Conservation (phyloP, 306 rosid species). For the Carpinus fangiana region DNA sequence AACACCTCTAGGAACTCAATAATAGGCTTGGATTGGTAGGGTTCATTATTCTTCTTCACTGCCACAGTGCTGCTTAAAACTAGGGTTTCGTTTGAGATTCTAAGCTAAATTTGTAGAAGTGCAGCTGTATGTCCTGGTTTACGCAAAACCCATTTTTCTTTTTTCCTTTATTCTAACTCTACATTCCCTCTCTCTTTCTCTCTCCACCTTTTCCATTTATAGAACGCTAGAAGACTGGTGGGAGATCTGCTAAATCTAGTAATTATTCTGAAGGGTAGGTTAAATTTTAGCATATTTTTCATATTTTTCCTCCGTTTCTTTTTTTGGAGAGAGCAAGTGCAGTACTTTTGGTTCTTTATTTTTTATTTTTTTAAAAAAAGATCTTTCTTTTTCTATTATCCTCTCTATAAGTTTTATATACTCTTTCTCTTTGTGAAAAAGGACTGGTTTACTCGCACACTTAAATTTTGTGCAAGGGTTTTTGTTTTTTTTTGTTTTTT, state of each 20-base stretch:
- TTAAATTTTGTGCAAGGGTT: neutral
- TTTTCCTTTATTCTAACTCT: neutral
- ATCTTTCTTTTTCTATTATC: neutral
- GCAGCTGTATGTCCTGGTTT: neutral
- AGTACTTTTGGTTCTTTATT: neutral
- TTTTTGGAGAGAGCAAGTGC: neutral
- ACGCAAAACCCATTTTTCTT: neutral
- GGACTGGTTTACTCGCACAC: neutral
- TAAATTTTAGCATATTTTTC: neutral
- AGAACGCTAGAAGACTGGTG: neutral
- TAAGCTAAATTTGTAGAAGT: neutral
- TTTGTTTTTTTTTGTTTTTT: too few relatives aligned
- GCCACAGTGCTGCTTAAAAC: too few relatives aligned
- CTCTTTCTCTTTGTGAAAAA: neutral
- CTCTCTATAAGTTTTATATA: neutral
- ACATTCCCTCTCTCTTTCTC: neutral
- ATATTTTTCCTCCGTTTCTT: neutral
- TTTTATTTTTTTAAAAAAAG: neutral
- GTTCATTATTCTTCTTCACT: neutral
- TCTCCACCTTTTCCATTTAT: neutral
- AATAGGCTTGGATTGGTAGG: neutral
- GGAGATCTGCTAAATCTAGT: neutral
- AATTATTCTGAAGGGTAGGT: neutral
- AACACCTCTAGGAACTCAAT: neutral
- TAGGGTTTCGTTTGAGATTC: neutral